Conservation (phyloP, 805 yeast species). For the Starmera quercuum region DNA sequence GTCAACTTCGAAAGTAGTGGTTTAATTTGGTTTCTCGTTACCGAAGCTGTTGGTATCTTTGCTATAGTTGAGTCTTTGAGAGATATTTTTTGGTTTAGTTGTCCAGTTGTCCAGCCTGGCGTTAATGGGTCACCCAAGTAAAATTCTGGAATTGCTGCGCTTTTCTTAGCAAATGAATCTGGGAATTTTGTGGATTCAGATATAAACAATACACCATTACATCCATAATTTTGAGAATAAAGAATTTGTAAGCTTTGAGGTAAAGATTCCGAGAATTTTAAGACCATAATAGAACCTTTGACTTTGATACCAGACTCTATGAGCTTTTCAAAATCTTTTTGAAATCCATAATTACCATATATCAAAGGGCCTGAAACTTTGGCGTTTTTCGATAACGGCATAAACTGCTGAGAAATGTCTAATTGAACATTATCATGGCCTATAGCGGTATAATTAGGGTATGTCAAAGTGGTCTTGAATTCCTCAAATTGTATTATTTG, state of each 20-base stretch:
- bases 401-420: constrained; percentile 40
- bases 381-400: constrained; percentile 61
- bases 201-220: constrained; percentile 63
- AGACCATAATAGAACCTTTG: constrained; percentile 45
- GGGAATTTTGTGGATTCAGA: constrained; percentile 34
- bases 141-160: constrained; percentile 50
- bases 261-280: constrained; percentile 45
- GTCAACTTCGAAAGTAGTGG: constrained; percentile 23
- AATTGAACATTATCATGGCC: constrained; percentile 19
- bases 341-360: constrained; percentile 62
- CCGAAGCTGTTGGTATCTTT: constrained; percentile 67
- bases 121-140: constrained; percentile 74
- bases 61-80: constrained; percentile 48
- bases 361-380: constrained; percentile 44
- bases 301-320: constrained; percentile 28
- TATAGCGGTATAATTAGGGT: constrained; percentile 38
- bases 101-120: constrained; percentile 63
- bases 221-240: constrained; percentile 50
- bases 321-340: constrained; percentile 42
- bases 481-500: constrained; percentile 40
- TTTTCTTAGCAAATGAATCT: constrained; percentile 25
- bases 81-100: constrained; percentile 29
- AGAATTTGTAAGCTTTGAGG: constrained; percentile 44
- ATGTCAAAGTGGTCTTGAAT: constrained; percentile 53
- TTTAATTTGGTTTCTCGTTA: constrained; percentile 66